Base-by-base conservation (phyloP, 2,329 filamentous ascomycete species). In the Hirsutella rhossiliensis region DNA sequence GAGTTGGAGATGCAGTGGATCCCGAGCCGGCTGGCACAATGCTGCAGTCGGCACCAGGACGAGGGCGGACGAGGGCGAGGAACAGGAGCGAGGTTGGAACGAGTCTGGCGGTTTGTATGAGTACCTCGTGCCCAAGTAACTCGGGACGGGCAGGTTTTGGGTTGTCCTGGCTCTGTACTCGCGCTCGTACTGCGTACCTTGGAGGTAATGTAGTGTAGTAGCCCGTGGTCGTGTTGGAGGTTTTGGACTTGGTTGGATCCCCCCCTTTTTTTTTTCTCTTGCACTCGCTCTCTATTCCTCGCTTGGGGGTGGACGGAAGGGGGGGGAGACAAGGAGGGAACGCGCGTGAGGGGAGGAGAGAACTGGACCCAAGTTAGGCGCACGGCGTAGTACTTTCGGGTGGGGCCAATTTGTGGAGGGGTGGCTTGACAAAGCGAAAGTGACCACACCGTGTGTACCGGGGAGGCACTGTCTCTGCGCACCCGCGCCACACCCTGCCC, bases 81-180 rank as follows among this genome's bases (percentile, higher is more conserved):
- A 43, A 27, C 41, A 42, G 38, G 30, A 15, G 17, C 19, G 23
- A 4, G 2, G 17, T n/a, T 19, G 19, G 20, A 27, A 19, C 12
- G 15, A 15, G 31, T 32, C 15, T 19, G 29, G 29, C 18, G 28
- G 28, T 32, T 19, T 41, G 41, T 42, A 38, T n/a, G 43, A 58
- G 64, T 67, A 68, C 65, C 56, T 67, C 53, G 46, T 54, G 52
- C 53, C 51, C 56, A 68, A 63, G 65, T 67, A 66, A 62, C 62
- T 66, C 56, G 51, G 52, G 41, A 36, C 40, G 40, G 28, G 44
- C 28, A 38, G 36, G 36, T 38, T 32, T 42, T 41, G 38, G 42
- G 38, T 43, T 38, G 28, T 31, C 34, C 32, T 41, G 19, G 19
- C 19, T 34, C 30, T 31, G 39, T 41, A 31, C 28, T 29, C 28